Conservation (phyloP, 2,329 filamentous ascomycete species). For the Didymella pomorum region DNA sequence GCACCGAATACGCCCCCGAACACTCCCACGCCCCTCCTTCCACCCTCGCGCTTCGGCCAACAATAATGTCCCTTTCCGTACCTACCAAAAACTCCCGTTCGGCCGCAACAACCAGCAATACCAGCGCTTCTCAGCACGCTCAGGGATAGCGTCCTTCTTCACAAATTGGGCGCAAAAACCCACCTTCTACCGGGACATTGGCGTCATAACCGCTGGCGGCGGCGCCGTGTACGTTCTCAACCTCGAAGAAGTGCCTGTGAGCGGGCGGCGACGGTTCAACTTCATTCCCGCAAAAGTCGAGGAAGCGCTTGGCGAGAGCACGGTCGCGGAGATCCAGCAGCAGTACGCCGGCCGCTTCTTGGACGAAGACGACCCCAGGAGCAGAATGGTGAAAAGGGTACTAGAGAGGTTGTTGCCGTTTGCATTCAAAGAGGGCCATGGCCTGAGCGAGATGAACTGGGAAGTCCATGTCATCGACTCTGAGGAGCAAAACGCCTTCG, state of each 20-base stretch:
- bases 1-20: slow-evolving; percentile 28
- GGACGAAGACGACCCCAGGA: slow-evolving; percentile 66
- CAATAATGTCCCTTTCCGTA: slow-evolving; percentile 23
- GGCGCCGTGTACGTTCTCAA: slow-evolving; percentile 72
- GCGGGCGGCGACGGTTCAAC: slow-evolving; percentile 77
- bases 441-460: slow-evolving; percentile 62
- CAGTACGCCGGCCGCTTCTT: slow-evolving; percentile 65
- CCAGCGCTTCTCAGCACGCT: slow-evolving; percentile 38
- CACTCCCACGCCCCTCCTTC: slow-evolving; percentile 15
- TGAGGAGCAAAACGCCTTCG: slow-evolving; percentile 74
- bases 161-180: slow-evolving; percentile 54
- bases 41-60: not conserved
- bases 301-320: slow-evolving; percentile 59
- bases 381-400: slow-evolving; percentile 66
- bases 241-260: slow-evolving; percentile 75
- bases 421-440: slow-evolving; percentile 57
- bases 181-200: slow-evolving; percentile 58
- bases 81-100: slow-evolving; percentile 38
- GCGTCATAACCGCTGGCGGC: slow-evolving; percentile 52
- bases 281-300: slow-evolving; percentile 66
- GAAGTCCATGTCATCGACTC: slow-evolving; percentile 79
- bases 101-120: slow-evolving; percentile 36
- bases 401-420: slow-evolving; percentile 72
- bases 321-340: slow-evolving; percentile 66
- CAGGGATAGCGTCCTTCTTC: slow-evolving; percentile 36